Base-by-base conservation (phyloP, 148 eudicot species). In the Nepenthes gracilis region DNA sequence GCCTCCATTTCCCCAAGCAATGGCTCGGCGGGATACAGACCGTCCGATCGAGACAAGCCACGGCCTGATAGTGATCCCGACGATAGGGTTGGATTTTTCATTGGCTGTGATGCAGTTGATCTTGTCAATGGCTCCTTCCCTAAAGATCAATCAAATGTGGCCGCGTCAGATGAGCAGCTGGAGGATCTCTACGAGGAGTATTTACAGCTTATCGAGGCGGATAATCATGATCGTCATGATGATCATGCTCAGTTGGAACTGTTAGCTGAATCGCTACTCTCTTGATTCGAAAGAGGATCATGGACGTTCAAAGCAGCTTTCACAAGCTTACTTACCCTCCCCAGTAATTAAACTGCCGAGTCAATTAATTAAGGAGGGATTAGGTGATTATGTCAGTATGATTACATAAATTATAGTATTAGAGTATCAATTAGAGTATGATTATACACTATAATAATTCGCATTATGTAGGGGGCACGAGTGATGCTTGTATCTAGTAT, bases 181-280 rank as follows among this genome's bases (percentile, higher is more conserved):
- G 79, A 83, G 70, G 81, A 78, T 70, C 70, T 83, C 5, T 83
- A 80, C 33, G 79, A 78, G 34, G 88, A 81, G 59, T 83, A 78
- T 72, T 67, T 75, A 35, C 78, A 83, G 57, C 79, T 83, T 2
- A 68, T 78, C 23, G 71, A 69, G 66, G 62, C 74, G 15, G 78
- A 68, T 35, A 48, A 51, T 45, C 60, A 23, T 36, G 33, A 63
- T 40, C 67, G 35, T 50, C 69, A 49, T n/a, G n/a, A 49, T 11
- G 53, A 49, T 49, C n/a, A 49, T 5, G 13, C 53, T n/a, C 57
- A 62, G 43, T 66, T 78, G 37, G 75, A 78, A 70, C 70, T 72
- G 1, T 74, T 78, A 51, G 57, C 78, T 15, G 70, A 64, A 35
- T 78, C 75, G 2, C 67, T 77, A 57, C 72, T 78, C 15, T 6